These are phyloP conservation scores for Vaucheria bursata DNA, from an alignment of 352 stramenopile genomes.

Conservation along the genomic window DNA sequence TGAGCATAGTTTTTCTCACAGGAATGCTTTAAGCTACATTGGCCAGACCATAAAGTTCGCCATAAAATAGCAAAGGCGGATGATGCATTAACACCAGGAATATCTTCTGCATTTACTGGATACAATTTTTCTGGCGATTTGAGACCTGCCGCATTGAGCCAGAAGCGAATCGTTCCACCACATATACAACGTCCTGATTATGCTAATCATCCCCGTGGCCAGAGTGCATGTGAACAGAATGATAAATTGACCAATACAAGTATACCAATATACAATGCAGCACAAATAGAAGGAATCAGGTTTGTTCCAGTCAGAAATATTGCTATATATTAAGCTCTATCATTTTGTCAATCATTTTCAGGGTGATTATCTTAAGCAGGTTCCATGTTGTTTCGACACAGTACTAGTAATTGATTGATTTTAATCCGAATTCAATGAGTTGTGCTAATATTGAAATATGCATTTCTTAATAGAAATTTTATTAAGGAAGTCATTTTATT, in stretches of 20 bases:
- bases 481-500: too few relatives aligned
- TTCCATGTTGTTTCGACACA: not conserved
- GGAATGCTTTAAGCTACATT: constrained; percentile 92
- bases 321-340: too few relatives aligned
- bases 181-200: constrained; percentile 70
- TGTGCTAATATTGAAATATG: too few relatives aligned
- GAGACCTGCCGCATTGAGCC: constrained; percentile 51
- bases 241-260: constrained; percentile 51
- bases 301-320: too few relatives aligned
- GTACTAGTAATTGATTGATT: not conserved
- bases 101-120: constrained; percentile 42
- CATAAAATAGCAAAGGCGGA: constrained; percentile 75
- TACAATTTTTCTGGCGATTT: constrained; percentile 70
- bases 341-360: too few relatives aligned
- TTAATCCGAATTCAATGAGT: constrained; percentile 8
- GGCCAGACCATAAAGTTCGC: constrained; percentile 83
- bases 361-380: too few relatives aligned
- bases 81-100: not conserved
- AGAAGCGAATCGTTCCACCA: constrained; percentile 54
- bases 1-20: constrained; percentile 52
- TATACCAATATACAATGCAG: constrained; percentile 67
- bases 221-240: constrained; percentile 54
- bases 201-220: constrained; percentile 59
- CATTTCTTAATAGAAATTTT: too few relatives aligned
- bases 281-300: constrained; percentile 86